A percentile compares a stretch with the other conserved stretches of the same genome.
Conservation (phyloP, 352 stramenopile species). For the Peronospora farinosa region DNA sequence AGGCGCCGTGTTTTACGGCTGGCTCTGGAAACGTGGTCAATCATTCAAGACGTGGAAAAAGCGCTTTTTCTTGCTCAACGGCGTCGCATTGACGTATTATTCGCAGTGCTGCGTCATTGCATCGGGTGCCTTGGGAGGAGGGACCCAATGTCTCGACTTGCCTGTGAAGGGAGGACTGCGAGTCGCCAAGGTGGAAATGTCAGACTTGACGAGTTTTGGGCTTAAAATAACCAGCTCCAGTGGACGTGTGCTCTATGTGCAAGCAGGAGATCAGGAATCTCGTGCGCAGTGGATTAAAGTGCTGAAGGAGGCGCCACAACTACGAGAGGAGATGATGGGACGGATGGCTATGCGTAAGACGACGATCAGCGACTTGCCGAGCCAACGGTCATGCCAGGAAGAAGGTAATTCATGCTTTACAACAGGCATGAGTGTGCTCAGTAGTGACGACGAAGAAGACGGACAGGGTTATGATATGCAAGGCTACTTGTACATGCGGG, state of each 20-base stretch:
- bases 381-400: slow-evolving; percentile 22
- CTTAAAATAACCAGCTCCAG: slow-evolving; percentile 56
- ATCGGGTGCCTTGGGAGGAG: slow-evolving; percentile 42
- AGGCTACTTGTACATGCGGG: slow-evolving; percentile 43
- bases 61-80: slow-evolving; percentile 69
- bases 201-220: slow-evolving; percentile 49
- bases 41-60: slow-evolving; percentile 80
- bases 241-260: slow-evolving; percentile 49
- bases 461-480: slow-evolving; percentile 27
- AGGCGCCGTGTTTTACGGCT: slow-evolving; percentile 60
- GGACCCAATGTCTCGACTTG: slow-evolving; percentile 54
- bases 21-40: slow-evolving; percentile 71
- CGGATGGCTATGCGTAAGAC: slow-evolving; percentile 32
- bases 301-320: slow-evolving; percentile 39
- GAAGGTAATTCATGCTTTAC: slow-evolving; percentile 16
- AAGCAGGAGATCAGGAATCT: slow-evolving; percentile 43
- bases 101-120: slow-evolving; percentile 61
- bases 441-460: slow-evolving; percentile 42
- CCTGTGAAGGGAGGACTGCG: slow-evolving; percentile 48
- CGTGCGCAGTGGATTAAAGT: slow-evolving; percentile 52
- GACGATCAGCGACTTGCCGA: slow-evolving; percentile 37
- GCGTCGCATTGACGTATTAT: slow-evolving; percentile 63
- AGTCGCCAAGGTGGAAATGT: slow-evolving; percentile 36
- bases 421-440: slow-evolving; percentile 40
- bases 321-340: slow-evolving; percentile 24